These are phyloP conservation scores for Adiantum capillusveneris DNA, from an alignment of 75 land plant genomes.

Conservation along the genomic window DNA sequence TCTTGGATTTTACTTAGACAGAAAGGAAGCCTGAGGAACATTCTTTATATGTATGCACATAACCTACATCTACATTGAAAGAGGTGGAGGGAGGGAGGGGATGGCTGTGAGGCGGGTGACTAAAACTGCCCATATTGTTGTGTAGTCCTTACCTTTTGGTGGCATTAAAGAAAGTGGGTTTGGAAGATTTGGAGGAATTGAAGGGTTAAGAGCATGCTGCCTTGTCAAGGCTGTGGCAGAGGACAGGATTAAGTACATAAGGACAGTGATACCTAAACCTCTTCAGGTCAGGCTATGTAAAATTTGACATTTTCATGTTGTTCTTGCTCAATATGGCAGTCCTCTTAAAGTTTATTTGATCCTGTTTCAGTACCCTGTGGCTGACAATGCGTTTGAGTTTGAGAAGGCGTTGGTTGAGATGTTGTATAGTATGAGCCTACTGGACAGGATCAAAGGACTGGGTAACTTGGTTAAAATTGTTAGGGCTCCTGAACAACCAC, in stretches of 20 bases:
- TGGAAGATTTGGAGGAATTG: constrained; percentile 85
- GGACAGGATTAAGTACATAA: constrained; percentile 73
- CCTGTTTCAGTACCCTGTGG: constrained; percentile 67
- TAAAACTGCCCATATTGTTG: neutral
- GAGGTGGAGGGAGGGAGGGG: neutral
- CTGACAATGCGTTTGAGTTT: constrained; percentile 79
- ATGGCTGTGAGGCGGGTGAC: neutral
- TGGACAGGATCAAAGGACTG: constrained; percentile 59
- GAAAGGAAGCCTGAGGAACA: neutral
- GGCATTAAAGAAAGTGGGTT: constrained; percentile 93
- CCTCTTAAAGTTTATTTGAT: neutral
- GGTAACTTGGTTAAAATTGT: constrained; percentile 53
- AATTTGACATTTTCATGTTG: neutral
- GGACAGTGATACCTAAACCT: constrained; percentile 74
- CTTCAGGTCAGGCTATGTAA: constrained; percentile 48
- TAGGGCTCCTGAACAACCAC: constrained; percentile 31
- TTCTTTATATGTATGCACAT: neutral
- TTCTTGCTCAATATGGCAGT: neutral
- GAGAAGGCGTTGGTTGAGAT: constrained; percentile 68
- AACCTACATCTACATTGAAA: neutral
- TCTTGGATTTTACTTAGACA: neutral
- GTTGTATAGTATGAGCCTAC: constrained; percentile 56
- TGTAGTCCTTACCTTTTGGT: constrained; percentile 87
- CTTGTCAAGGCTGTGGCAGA: constrained; percentile 71
- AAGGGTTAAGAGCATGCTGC: constrained; percentile 87